Conservation (phyloP, 1,284 basidiomycete species). For the Ustilago lituana region DNA sequence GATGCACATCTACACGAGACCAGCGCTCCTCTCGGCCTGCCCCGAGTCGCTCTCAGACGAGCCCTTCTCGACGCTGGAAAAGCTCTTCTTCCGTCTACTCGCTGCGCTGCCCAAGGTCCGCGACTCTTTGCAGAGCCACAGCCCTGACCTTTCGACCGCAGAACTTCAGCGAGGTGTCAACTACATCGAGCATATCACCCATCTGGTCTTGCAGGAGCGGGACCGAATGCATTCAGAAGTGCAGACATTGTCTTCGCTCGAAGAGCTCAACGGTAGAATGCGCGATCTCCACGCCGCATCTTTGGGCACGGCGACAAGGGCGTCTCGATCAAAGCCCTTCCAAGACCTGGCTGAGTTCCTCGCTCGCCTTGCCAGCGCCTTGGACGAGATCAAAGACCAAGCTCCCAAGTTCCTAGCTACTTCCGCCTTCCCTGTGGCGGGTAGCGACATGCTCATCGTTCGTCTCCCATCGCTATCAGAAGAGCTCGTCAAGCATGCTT, state of each 20-base stretch:
- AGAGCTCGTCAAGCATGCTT: conserved; percentile 17
- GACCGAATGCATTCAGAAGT: conserved; percentile 35
- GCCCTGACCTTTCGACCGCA: conserved; percentile 81
- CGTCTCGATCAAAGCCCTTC: conserved; percentile 16
- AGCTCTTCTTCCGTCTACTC: conserved; percentile 79
- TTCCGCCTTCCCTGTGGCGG: conserved; percentile 23
- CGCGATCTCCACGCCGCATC: conserved; percentile 11
- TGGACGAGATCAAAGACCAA: conserved; percentile 26
- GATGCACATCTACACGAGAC: conserved; percentile 75
- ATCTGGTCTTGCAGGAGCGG: conserved; percentile 47
- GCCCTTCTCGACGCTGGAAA: conserved; percentile 71
- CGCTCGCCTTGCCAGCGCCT: conserved; percentile 24
- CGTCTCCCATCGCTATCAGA: conserved; percentile 10
- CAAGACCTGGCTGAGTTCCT: conserved; percentile 27
- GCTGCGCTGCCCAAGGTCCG: conserved; percentile 78
- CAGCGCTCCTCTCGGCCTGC: conserved; percentile 58
- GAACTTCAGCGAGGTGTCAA: conserved; percentile 84
- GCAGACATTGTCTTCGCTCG: conserved; percentile 21
- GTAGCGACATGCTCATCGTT: conserved; percentile 5
- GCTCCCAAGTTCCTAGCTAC: conserved; percentile 32
- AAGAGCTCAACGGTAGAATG: conserved; percentile 16
- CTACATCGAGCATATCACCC: conserved; percentile 78
- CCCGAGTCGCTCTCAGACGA: conserved; percentile 51
- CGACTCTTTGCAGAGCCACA: conserved; percentile 76
- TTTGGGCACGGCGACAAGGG: conserved; percentile 9